Evolutionary conservation across 2,329 filamentous ascomycete genomes (phyloP).

Genomic region (Graphilbum fragrans): DNA sequence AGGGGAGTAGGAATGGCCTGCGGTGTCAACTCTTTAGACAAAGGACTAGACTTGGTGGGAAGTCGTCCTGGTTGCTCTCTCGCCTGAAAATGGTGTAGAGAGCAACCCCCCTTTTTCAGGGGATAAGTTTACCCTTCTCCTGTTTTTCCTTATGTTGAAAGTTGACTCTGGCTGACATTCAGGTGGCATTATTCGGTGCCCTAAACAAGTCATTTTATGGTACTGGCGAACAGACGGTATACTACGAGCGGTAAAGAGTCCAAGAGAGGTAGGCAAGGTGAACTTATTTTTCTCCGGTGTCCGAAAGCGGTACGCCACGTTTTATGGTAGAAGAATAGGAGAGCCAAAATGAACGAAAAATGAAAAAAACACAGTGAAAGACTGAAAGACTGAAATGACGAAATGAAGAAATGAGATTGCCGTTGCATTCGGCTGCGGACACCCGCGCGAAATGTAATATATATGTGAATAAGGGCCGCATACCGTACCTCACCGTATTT

Average conservation of each 20-base stretch:
- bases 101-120: slow-evolving; percentile 31
- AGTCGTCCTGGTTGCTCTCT: slow-evolving; percentile 35
- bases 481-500: no score
- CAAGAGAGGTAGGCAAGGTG: no score
- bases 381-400: no score
- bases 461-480: no score
- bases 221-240: no score
- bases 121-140: slow-evolving; percentile 32
- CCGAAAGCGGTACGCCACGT: no score
- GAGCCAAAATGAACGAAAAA: neutral
- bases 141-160: neutral
- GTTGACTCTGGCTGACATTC: neutral
- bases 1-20: neutral
- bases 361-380: neutral
- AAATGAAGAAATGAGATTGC: neutral
- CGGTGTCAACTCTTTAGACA: slow-evolving; percentile 10
- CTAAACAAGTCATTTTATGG: no score
- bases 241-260: no score
- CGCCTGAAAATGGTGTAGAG: slow-evolving; percentile 36
- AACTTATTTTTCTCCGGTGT: no score
- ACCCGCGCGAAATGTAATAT: neutral
- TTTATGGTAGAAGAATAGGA: no score
- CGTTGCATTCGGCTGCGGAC: neutral
- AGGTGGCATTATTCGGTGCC: no score
- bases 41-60: slow-evolving; percentile 24